Base-by-base conservation (phyloP, 768 basidiomycete genomes). In the Rhodocollybia butyracea region DNA sequence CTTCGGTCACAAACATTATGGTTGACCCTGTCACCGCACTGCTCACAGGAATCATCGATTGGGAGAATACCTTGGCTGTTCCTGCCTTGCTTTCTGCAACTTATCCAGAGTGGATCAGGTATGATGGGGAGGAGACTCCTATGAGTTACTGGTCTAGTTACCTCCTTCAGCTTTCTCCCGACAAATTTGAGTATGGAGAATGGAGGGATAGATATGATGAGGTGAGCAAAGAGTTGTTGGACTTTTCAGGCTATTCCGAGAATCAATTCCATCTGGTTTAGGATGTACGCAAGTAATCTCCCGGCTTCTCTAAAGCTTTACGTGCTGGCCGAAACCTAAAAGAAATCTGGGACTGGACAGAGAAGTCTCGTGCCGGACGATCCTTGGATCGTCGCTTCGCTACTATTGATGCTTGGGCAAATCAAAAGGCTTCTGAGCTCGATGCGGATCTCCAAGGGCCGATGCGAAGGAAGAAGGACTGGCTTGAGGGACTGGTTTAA, bases 81-180 rank as follows among this genome's bases (percentile, higher is more conserved):
- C 43, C 43, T 46, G 43, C 43, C 27, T 24, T 46, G 26, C 43
- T 46, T 12, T 24, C 43, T 29, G 43, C 43, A 27, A 26, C 26
- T 15, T 46, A 46, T 46, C 43, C 43, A 5, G 43, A 46, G n/a
- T 46, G 43, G 43, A 29, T 46, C 11, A 46, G 43, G 43, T 46
- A 46, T 29, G 43, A 46, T 46, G 43, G 43, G 10, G 21, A 46
- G 11, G 5, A 15, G 11, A 46, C 19, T 46, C 24, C 43, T 24
- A 26, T 24, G 12, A 46, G 43, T 29, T 11, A 46, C 24, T 46
- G 43, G 43, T 46, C 43, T 41, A 41, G 40, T 5, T 8, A 41
- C 19, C 40, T 41, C 1, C 26, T 46, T 8, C 43, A 46, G 27
- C 11, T 29, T 26, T 46, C 43, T 24, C 43, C 43, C 24, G 43